These are phyloP conservation scores for Pythium periplocum DNA, from an alignment of 352 stramenopile genomes.

Conservation along the genomic window DNA sequence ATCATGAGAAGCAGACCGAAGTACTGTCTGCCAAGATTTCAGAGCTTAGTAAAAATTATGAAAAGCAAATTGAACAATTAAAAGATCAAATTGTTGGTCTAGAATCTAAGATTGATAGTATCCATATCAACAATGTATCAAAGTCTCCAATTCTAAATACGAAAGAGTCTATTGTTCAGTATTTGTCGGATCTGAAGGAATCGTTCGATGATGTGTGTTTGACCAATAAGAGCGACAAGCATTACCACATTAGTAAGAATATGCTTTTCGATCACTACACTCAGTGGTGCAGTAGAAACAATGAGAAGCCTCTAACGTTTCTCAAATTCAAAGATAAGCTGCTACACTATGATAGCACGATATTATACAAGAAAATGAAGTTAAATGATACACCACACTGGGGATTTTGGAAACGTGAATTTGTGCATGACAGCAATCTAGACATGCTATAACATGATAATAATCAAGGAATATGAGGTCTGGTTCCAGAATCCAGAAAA, in stretches of 20 bases:
- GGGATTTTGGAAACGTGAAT: too few relatives aligned
- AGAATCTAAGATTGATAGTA: too few relatives aligned
- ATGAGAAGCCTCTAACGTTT: slow-evolving; percentile 7
- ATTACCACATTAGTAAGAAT: slow-evolving; percentile 9
- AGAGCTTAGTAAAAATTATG: slow-evolving; percentile 6
- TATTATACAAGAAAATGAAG: slow-evolving; percentile 5
- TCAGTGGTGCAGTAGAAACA: slow-evolving; percentile 7
- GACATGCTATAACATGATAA: too few relatives aligned
- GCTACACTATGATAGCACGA: slow-evolving; percentile 4
- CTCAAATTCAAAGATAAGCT: background rate
- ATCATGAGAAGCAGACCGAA: slow-evolving; percentile 10
- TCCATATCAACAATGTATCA: background rate
- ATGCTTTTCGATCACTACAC: slow-evolving; percentile 7
- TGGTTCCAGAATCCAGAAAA: too few relatives aligned
- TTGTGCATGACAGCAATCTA: too few relatives aligned
- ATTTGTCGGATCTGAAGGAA: slow-evolving; percentile 9
- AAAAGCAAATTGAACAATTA: slow-evolving; percentile 5
- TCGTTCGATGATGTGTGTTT: slow-evolving; percentile 6
- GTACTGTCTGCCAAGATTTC: slow-evolving; percentile 4
- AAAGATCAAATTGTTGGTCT: slow-evolving; percentile 1
- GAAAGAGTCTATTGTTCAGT: slow-evolving; percentile 7
- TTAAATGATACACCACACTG: too few relatives aligned
- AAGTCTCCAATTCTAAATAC: background rate
- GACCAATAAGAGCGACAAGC: slow-evolving; percentile 7
- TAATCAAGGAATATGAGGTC: too few relatives aligned